Evolutionary conservation across 768 basidiomycete genomes (phyloP).

Genomic region (Russula sp.): DNA sequence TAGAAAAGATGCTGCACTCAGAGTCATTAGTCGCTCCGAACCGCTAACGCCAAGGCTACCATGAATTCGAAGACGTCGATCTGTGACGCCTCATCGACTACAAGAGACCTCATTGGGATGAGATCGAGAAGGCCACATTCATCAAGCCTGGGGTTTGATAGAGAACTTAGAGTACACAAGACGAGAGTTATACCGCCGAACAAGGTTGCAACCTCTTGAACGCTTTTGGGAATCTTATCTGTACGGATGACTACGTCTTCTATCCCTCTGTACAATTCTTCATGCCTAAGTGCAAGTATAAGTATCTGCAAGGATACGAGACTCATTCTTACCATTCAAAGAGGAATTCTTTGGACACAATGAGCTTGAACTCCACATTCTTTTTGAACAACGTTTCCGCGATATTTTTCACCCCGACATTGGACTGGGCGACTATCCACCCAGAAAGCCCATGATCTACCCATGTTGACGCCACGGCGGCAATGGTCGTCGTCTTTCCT

Average conservation of each 20-base stretch:
- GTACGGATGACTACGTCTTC: slow-evolving; percentile 35
- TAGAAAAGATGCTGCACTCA: slow-evolving; percentile 39
- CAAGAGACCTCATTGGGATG: slow-evolving; percentile 39
- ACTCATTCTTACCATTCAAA: slow-evolving; percentile 27
- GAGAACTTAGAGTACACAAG: slow-evolving; percentile 45
- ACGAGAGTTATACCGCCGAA: slow-evolving; percentile 35
- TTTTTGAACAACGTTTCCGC: slow-evolving; percentile 59
- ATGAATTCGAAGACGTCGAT: slow-evolving; percentile 45
- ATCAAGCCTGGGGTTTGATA: slow-evolving; percentile 40
- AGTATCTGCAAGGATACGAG: neutral
- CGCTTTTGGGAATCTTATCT: slow-evolving; percentile 35
- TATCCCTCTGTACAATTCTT: slow-evolving; percentile 40
- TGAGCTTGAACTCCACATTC: slow-evolving; percentile 53
- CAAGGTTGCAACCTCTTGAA: slow-evolving; percentile 24
- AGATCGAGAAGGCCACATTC: slow-evolving; percentile 31
- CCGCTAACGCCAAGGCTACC: slow-evolving; percentile 29
- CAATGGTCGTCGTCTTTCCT: slow-evolving; percentile 21
- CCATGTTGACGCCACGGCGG: slow-evolving; percentile 11
- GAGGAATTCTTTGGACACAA: slow-evolving; percentile 30
- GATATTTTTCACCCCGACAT: slow-evolving; percentile 83
- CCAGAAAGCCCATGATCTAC: slow-evolving; percentile 27
- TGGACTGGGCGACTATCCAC: slow-evolving; percentile 77
- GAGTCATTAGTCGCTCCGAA: neutral
- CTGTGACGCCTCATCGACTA: slow-evolving; percentile 52
- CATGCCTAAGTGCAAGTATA: slow-evolving; percentile 38